A percentile compares a stretch with the other conserved stretches of the same genome.
These are phyloP conservation scores for Panaeolus cyanescens DNA, from an alignment of 768 basidiomycete species.

Conservation along the genomic window DNA sequence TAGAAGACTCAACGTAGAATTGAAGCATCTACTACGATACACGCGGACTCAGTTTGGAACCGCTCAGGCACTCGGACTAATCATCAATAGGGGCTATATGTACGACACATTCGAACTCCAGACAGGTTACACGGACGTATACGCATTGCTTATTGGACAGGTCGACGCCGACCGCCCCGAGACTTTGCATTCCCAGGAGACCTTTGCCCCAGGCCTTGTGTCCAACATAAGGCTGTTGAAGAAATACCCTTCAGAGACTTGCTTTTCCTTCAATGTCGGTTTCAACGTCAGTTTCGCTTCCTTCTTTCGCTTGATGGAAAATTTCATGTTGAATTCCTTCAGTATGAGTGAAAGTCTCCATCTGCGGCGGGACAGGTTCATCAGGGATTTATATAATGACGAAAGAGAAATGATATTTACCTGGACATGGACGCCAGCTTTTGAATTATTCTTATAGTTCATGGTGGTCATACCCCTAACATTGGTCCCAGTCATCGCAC, in stretches of 20 bases:
- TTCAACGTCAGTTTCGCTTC: constrained; percentile 34
- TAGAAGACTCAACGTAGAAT: not conserved
- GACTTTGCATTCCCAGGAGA: not conserved
- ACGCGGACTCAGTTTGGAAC: not conserved
- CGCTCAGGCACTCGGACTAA: not conserved
- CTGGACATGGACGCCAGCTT: constrained; percentile 48
- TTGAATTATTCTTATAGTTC: constrained; percentile 15
- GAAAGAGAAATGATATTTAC: constrained; percentile 20
- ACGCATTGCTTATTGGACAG: not conserved
- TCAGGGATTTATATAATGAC: not conserved
- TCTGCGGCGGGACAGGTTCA: constrained; percentile 26
- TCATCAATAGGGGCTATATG: not conserved
- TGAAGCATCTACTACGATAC: not conserved
- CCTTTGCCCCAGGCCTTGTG: not conserved
- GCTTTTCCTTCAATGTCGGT: constrained; percentile 32
- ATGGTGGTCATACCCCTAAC: constrained; percentile 23
- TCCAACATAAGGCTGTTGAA: too few relatives aligned
- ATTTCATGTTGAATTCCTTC: constrained; percentile 28
- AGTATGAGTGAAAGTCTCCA: constrained; percentile 49
- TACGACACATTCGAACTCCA: not conserved
- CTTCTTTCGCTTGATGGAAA: constrained; percentile 22
- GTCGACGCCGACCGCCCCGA: not conserved
- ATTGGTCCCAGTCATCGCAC: constrained; percentile 9
- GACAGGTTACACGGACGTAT: not conserved
- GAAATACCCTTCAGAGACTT: constrained; percentile 9